Base-by-base conservation (phyloP, 148 eudicot genomes). In the Spergularia marina region DNA sequence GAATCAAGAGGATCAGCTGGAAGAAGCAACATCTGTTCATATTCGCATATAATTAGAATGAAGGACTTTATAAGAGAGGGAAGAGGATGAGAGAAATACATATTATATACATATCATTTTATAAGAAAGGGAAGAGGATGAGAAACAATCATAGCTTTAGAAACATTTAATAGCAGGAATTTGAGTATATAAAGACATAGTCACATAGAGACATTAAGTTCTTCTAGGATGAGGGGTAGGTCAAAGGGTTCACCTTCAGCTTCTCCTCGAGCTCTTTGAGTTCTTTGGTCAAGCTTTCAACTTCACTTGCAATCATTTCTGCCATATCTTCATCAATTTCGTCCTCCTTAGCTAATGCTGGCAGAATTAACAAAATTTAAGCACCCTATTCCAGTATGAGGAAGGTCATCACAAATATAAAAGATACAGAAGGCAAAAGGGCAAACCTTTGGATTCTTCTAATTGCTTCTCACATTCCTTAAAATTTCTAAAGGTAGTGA, bases 1-100 rank as follows among this genome's bases (percentile, higher is more conserved):
- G 90, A 66, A 89, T 96, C 94, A 69, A 96, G 98, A 74, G 99
- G 99, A 84, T 96, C 98, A 70, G 85, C 88, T 36, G 99, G 99
- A 78, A 96, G 86, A 61, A 96, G 91, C 85, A 91, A 75, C 74
- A 88, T 8, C 99, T 96, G 83, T 74, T 68, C 54, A 80, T 58
- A 69, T 23, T 65, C n/a, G 41, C 49, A 82, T 63, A 77, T 54
- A 77, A 13, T 58, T 11, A 70, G 12, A 17, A 51, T 13, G 16
- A 41, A 79, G 34, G 40, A 39, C 59, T 54, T 58, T 60, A 30
- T 30, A 30, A 67, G 41, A 23, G 41, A 44, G 7, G 55, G 16
- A 40, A 23, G 41, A 44, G 7, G 61, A 12, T 23, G 64, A 34
- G 0, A 6, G 40, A 55, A 20, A 41, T 23, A 64, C 57, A 63